A percentile compares a stretch with the other conserved stretches of the same genome.
These are phyloP conservation scores for Nowakowskiella sp. DNA, from an alignment of 192 early-diverging fungal genomes.

Conservation along the genomic window DNA sequence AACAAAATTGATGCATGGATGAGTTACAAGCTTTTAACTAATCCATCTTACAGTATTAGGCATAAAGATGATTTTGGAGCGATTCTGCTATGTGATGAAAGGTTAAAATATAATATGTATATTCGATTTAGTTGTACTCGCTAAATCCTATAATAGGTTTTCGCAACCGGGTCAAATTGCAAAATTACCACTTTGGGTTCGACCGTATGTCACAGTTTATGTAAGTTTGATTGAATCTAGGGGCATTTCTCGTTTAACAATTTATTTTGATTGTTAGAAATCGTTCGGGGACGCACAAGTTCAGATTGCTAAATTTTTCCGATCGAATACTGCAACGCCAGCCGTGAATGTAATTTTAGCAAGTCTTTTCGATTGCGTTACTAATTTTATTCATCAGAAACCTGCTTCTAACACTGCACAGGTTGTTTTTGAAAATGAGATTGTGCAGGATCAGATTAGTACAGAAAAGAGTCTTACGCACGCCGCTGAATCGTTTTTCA, in stretches of 20 bases:
- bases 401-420: no score
- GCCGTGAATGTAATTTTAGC: no score
- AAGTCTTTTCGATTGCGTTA: no score
- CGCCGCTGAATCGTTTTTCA: no score
- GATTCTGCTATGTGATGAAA: constrained; percentile 42
- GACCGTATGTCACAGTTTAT: constrained; percentile 22
- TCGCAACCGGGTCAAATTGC: constrained; percentile 28
- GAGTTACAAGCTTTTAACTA: not conserved
- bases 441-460: no score
- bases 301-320: constrained; percentile 23
- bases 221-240: constrained; percentile 1
- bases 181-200: constrained; percentile 64
- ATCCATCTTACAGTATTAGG: constrained; percentile 39
- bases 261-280: constrained; percentile 2
- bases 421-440: no score
- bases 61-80: constrained; percentile 58
- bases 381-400: no score
- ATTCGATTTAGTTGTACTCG: not conserved
- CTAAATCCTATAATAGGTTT: constrained; percentile 36
- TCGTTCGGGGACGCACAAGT: constrained; percentile 28
- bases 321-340: no score
- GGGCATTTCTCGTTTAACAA: not conserved
- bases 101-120: constrained; percentile 8
- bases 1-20: not conserved
- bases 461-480: no score